phyloP scores from a whole-genome alignment of 345 rosid species.

The Turritis glabra region DNA sequence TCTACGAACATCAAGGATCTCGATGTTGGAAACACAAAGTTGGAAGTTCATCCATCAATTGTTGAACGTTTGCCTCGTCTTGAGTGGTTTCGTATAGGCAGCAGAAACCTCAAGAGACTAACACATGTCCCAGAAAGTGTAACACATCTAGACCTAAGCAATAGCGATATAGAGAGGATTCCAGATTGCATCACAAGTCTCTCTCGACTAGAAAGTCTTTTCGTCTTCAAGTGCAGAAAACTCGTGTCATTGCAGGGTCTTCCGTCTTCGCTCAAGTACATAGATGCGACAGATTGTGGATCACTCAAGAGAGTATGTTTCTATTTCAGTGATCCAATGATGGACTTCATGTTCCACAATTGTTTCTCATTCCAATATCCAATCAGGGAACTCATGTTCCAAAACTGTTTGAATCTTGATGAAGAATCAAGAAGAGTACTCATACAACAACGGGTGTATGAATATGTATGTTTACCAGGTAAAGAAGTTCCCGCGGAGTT shows the following conservation, averaged over 20 bases:
- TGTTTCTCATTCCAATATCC: not conserved
- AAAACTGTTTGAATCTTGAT: not conserved
- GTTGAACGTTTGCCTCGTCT: not conserved
- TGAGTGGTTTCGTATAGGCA: not conserved
- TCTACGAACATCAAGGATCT: not conserved
- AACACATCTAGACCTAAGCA: not conserved
- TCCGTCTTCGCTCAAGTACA: not conserved
- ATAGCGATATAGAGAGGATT: not conserved
- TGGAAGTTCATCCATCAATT: not conserved
- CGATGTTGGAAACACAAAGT: not conserved
- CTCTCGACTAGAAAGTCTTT: not conserved
- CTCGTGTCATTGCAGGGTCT: not conserved
- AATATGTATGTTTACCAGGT: not conserved
- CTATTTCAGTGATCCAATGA: not conserved
- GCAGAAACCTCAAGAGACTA: not conserved
- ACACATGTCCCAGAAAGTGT: not conserved
- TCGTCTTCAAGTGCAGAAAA: not conserved
- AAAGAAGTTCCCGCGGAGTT: not conserved
- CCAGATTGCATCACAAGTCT: not conserved
- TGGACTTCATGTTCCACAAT: not conserved
- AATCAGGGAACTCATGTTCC: not conserved
- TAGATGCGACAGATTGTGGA: slow-evolving; percentile 3
- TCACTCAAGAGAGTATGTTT: not conserved
- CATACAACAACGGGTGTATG: not conserved
- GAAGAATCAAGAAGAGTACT: slow-evolving; percentile 21